Conservation (phyloP, 176 grass and related monocot species). For the Oryza punctata region DNA sequence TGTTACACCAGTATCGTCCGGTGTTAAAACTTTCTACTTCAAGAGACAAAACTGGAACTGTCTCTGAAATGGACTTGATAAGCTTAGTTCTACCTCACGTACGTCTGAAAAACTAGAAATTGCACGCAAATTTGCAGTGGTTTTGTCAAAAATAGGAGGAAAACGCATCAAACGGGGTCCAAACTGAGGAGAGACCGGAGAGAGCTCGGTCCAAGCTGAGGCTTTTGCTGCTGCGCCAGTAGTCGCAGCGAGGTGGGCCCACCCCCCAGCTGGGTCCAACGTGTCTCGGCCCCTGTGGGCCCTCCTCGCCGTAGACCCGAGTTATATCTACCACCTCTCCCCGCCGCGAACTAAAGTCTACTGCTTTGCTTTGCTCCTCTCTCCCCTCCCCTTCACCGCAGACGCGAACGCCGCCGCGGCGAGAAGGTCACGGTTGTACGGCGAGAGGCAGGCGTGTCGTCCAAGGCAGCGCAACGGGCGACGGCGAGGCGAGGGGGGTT, state of each 20-base stretch:
- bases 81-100: background rate
- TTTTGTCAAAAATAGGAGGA: background rate
- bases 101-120: background rate
- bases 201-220: background rate
- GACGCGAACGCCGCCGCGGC: background rate
- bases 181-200: background rate
- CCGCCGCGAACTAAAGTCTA: background rate
- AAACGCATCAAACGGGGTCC: background rate
- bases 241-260: conserved; percentile 19
- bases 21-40: background rate
- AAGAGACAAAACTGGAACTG: too few relatives aligned
- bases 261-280: conserved; percentile 43
- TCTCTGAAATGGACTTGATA: too few relatives aligned
- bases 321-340: conserved; percentile 37
- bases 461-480: background rate
- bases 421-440: background rate
- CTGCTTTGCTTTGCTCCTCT: background rate
- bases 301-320: background rate
- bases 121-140: background rate
- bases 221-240: background rate
- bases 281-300: background rate
- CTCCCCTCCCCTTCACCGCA: background rate
- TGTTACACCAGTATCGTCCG: too few relatives aligned
- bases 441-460: background rate
- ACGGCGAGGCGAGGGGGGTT: background rate